These are phyloP conservation scores for Endogone sp. DNA, from an alignment of 192 early-diverging fungal genomes.

Conservation along the genomic window DNA sequence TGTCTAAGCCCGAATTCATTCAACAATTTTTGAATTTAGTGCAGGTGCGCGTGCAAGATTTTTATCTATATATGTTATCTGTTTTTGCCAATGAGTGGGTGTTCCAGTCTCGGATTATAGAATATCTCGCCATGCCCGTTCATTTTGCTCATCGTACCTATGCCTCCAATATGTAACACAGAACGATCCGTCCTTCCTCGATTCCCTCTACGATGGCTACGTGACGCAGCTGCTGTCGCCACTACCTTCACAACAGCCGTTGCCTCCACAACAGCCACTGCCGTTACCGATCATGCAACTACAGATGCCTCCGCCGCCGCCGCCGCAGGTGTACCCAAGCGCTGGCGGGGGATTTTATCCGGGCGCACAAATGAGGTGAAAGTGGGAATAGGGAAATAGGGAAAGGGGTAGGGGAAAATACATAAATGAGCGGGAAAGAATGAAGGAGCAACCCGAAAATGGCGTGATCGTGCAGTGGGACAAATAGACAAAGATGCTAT, in stretches of 20 bases:
- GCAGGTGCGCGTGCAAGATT: conserved; percentile 25
- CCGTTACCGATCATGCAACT: background rate
- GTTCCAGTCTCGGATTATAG: background rate
- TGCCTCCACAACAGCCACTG: no score
- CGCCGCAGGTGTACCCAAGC: background rate
- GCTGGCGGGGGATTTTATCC: background rate
- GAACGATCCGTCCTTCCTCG: conserved; percentile 40
- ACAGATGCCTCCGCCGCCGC: background rate
- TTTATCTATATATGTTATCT: background rate
- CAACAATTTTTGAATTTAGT: conserved; percentile 40
- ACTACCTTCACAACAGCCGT: background rate
- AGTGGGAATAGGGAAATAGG: no score
- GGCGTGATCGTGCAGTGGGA: no score
- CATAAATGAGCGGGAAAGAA: no score
- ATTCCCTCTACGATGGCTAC: conserved; percentile 41
- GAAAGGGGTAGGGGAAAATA: no score
- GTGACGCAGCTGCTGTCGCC: background rate
- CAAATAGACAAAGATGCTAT: no score
- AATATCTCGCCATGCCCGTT: background rate
- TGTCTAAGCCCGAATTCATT: conserved; percentile 48
- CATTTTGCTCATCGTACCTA: background rate
- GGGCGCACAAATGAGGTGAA: background rate
- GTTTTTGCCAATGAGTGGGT: background rate
- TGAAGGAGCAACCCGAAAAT: no score
- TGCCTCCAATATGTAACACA: background rate